phyloP scores from a whole-genome alignment of 2,329 filamentous ascomycete genomes.

The Aureobasidium sp. region DNA sequence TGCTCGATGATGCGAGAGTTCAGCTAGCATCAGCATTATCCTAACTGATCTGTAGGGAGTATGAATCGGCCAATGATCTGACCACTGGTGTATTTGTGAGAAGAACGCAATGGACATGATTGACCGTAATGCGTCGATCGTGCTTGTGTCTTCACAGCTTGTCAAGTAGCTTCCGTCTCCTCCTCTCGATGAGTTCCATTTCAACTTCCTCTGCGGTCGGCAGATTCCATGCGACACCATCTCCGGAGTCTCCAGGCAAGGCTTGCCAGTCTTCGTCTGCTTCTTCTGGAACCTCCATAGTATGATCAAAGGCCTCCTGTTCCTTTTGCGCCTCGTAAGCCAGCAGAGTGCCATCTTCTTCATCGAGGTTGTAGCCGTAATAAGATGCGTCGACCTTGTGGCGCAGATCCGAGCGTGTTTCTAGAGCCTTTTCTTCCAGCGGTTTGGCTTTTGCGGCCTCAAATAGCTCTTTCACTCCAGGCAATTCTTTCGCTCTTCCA shows the following conservation, averaged over 20 bases:
- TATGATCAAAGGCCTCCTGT: constrained; percentile 62
- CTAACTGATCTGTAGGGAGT: too few species aligned
- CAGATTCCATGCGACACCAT: constrained; percentile 74
- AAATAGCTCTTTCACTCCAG: constrained; percentile 93
- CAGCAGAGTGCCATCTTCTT: constrained; percentile 77
- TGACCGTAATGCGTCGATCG: not conserved
- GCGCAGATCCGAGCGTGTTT: constrained; percentile 62
- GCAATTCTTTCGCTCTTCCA: constrained; percentile 79
- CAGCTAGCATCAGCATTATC: too few species aligned
- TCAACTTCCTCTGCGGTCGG: constrained; percentile 91
- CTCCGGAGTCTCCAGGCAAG: constrained; percentile 77
- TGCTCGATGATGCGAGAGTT: too few species aligned
- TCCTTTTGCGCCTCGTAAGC: constrained; percentile 79
- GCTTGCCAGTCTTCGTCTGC: constrained; percentile 59
- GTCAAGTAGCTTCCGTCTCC: constrained; percentile 75
- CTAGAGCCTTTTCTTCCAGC: constrained; percentile 50
- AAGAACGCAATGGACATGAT: too few species aligned
- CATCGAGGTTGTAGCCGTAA: constrained; percentile 88
- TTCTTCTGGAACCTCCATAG: constrained; percentile 53
- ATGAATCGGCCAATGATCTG: too few species aligned
- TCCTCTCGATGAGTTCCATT: constrained; percentile 80
- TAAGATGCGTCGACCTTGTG: constrained; percentile 86
- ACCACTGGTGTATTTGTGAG: too few species aligned
- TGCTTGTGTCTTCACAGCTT: constrained; percentile 49
- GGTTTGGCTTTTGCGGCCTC: constrained; percentile 61